These are phyloP conservation scores for sweet orange (Citrus sinensis) DNA, from an alignment of 345 rosid species.

Conservation along the genomic window DNA sequence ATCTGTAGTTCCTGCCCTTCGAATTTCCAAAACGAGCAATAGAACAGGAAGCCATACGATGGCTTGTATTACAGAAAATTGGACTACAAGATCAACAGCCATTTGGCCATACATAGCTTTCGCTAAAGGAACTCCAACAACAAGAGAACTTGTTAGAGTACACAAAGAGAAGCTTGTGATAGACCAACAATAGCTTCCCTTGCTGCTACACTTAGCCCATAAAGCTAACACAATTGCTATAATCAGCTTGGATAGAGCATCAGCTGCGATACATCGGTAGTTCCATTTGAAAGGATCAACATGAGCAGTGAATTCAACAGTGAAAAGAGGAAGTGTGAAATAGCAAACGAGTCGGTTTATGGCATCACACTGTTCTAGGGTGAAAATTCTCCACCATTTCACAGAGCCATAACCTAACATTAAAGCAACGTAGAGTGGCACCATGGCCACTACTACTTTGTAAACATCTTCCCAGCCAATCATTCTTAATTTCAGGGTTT, in stretches of 20 bases:
- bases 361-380: constrained; percentile 70
- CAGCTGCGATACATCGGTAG: constrained; percentile 54
- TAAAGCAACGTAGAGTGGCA: constrained; percentile 75
- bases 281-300: constrained; percentile 75
- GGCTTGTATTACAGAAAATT: constrained; percentile 58
- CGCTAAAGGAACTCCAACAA: constrained; percentile 70
- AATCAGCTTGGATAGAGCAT: constrained; percentile 60
- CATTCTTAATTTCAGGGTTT: constrained; percentile 31
- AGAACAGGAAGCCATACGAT: constrained; percentile 70
- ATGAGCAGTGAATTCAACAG: constrained; percentile 69
- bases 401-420: constrained; percentile 82
- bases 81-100: constrained; percentile 80
- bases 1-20: constrained; percentile 24
- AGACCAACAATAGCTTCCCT: constrained; percentile 78
- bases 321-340: constrained; percentile 79
- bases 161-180: constrained; percentile 78
- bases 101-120: constrained; percentile 70
- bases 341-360: constrained; percentile 73
- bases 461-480: constrained; percentile 70
- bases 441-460: constrained; percentile 77
- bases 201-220: constrained; percentile 65
- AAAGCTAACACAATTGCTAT: constrained; percentile 46
- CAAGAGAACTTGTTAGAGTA: constrained; percentile 61
- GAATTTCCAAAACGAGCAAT: constrained; percentile 62
- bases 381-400: constrained; percentile 81